phyloP scores from a whole-genome alignment of 768 basidiomycete genomes.

The Candolleomyces efflorescens region DNA sequence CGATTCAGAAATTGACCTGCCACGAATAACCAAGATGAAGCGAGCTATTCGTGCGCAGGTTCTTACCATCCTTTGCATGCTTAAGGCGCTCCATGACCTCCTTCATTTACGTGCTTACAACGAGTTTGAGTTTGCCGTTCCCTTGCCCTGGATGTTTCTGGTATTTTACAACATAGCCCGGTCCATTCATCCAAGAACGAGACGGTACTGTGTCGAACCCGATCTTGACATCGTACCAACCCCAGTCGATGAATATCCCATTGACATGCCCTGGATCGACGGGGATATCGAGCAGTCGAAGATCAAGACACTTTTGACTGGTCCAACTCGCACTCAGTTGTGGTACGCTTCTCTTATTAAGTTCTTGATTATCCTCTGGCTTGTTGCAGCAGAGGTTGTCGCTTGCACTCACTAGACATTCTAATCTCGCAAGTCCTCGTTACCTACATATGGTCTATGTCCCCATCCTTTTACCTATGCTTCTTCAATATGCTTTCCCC shows the following conservation, averaged over 20 bases:
- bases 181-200: background rate
- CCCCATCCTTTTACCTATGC: background rate
- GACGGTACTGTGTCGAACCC: background rate
- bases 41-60: background rate
- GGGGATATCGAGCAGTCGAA: background rate
- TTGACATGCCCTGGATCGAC: background rate
- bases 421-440: background rate
- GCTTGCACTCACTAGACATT: background rate
- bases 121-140: background rate
- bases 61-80: background rate
- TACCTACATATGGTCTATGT: background rate
- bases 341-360: background rate
- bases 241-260: background rate
- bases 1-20: background rate
- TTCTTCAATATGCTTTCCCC: background rate
- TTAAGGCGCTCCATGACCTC: background rate
- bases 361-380: background rate
- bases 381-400: background rate
- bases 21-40: background rate
- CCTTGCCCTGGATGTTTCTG: background rate
- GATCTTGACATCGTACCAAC: background rate
- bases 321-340: background rate
- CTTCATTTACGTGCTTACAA: background rate
- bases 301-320: background rate
- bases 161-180: background rate